phyloP scores from a whole-genome alignment of 371 early-diverging fungal species.

The Vairimorpha necatrix region DNA sequence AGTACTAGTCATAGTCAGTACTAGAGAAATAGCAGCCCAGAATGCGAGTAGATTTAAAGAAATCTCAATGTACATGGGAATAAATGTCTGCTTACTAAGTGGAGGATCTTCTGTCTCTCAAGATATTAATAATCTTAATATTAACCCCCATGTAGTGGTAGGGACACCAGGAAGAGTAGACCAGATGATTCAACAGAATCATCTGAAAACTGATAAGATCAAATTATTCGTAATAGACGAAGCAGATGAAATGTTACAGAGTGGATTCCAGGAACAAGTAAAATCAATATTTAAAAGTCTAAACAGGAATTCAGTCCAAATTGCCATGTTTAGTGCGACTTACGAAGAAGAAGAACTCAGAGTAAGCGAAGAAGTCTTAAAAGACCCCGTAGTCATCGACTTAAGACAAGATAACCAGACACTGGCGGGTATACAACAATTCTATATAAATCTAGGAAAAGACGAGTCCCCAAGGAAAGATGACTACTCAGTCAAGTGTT shows the following conservation, averaged over 20 bases:
- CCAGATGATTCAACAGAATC: constrained; percentile 87
- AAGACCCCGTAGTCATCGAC: constrained; percentile 86
- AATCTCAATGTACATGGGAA: constrained; percentile 81
- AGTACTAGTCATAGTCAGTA: constrained; percentile 89
- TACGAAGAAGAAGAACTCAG: constrained; percentile 90
- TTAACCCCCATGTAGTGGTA: constrained; percentile 78
- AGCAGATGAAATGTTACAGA: constrained; percentile 93
- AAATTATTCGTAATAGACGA: constrained; percentile 96
- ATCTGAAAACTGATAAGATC: constrained; percentile 76
- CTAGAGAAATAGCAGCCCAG: constrained; percentile 96
- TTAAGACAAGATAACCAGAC: constrained; percentile 99
- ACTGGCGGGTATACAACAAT: constrained; percentile 98
- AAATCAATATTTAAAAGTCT: constrained; percentile 87
- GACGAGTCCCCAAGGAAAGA: constrained; percentile 71
- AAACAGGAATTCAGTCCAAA: constrained; percentile 79
- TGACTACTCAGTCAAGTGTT: constrained; percentile 72
- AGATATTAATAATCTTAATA: constrained; percentile 76
- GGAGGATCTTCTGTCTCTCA: constrained; percentile 87
- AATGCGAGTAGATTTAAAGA: constrained; percentile 83
- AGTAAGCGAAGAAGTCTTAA: constrained; percentile 87
- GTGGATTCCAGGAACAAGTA: constrained; percentile 95
- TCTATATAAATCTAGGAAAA: constrained; percentile 78
- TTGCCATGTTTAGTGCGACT: constrained; percentile 93
- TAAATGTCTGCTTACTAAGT: constrained; percentile 85
- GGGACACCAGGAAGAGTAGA: constrained; percentile 98